Conservation (phyloP, 495 filamentous ascomycete species). For the Tuber aestivum region DNA sequence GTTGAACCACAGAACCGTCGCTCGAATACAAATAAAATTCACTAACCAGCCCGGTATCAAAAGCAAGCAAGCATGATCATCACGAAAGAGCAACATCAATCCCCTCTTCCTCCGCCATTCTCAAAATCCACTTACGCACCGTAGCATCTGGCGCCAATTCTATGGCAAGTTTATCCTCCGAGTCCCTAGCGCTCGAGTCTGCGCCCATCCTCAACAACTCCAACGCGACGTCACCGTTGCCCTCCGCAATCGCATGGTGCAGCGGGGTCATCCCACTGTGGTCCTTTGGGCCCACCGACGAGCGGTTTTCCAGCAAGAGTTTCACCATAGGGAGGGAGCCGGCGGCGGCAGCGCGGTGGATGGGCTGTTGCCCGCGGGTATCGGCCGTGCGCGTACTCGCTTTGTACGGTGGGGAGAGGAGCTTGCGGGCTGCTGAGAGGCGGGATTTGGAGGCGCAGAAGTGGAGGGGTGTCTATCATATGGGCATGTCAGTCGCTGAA, state of each 20-base stretch:
- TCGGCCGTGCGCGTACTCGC: slow-evolving; percentile 82
- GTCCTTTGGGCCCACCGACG: slow-evolving; percentile 84
- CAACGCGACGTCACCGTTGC: slow-evolving; percentile 83
- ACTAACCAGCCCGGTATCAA: neutral
- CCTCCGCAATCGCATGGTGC: slow-evolving; percentile 91
- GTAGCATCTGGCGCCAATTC: slow-evolving; percentile 78
- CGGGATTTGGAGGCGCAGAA: slow-evolving; percentile 86
- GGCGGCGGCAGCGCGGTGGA: slow-evolving; percentile 87
- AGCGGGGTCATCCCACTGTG: slow-evolving; percentile 74
- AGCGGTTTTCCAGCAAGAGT: slow-evolving; percentile 67
- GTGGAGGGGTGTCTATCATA: slow-evolving; percentile 73
- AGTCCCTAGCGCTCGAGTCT: slow-evolving; percentile 70
- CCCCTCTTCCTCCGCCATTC: slow-evolving; percentile 76
- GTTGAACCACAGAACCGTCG: neutral
- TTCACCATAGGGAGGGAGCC: slow-evolving; percentile 82
- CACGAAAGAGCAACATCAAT: slow-evolving; percentile 51
- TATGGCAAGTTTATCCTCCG: slow-evolving; percentile 65
- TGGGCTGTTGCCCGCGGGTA: slow-evolving; percentile 72
- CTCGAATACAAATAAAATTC: neutral
- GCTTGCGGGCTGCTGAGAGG: slow-evolving; percentile 68
- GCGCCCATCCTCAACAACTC: slow-evolving; percentile 77
- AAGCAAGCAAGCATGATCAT: neutral
- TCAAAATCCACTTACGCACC: slow-evolving; percentile 68
- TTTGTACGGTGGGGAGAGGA: slow-evolving; percentile 62
- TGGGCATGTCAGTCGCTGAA: slow-evolving; percentile 27